These are phyloP conservation scores for Nigrospora osmanthi DNA, from an alignment of 2,329 filamentous ascomycete species.

Conservation along the genomic window DNA sequence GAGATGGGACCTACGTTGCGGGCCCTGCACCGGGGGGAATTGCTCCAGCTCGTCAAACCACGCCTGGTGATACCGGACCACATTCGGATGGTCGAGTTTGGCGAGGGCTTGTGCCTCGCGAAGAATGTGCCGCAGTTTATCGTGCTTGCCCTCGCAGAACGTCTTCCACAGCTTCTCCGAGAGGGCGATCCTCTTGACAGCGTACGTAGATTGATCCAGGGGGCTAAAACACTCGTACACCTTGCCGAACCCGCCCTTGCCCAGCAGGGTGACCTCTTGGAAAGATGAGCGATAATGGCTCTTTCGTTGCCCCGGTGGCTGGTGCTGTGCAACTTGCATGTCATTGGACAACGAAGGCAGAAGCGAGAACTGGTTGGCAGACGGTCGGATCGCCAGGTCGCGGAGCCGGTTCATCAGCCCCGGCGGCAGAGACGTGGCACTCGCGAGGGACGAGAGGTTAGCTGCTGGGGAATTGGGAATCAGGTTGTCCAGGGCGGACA, in stretches of 20 bases:
- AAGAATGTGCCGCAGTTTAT: conserved; percentile 19
- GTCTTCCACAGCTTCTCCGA: conserved; percentile 16
- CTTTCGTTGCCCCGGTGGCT: conserved; percentile 2
- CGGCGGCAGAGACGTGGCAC: too few species aligned
- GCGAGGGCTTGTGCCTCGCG: conserved; percentile 22
- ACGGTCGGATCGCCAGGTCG: conserved; percentile 12
- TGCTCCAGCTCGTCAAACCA: conserved; percentile 21
- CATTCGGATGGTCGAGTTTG: conserved; percentile 21
- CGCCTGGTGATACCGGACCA: conserved; percentile 22
- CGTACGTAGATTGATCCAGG: conserved; percentile 20
- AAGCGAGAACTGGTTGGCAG: conserved; percentile 6
- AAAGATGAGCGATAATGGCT: conserved; percentile 21
- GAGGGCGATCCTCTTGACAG: conserved; percentile 22
- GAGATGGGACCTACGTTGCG: conserved; percentile 30
- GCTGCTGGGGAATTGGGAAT: conserved; percentile 3
- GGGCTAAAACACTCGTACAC: conserved; percentile 21
- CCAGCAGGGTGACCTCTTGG: conserved; percentile 17
- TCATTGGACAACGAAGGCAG: conserved; percentile 11
- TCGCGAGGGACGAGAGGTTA: not conserved
- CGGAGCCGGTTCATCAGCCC: conserved; percentile 12
- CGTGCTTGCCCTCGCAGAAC: conserved; percentile 18
- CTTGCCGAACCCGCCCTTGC: conserved; percentile 23
- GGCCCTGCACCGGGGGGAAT: conserved; percentile 12
- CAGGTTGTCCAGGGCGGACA: conserved; percentile 18
- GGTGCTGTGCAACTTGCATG: conserved; percentile 11